Evolutionary conservation across 2,329 filamentous ascomycete species (phyloP).

Genomic region (Fusarium albidum): DNA sequence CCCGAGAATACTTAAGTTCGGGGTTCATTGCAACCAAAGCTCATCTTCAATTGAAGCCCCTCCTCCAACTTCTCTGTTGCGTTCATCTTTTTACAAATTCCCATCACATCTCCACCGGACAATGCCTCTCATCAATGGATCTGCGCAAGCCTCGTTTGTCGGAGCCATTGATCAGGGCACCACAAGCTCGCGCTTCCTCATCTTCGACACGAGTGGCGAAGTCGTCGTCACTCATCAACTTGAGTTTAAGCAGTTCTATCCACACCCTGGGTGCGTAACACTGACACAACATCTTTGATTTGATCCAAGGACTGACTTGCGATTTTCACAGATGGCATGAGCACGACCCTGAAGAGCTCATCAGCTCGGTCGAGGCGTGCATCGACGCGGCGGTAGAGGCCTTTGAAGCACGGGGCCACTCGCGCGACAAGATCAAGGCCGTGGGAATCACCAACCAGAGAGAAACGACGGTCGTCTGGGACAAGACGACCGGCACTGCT

Average conservation of each 20-base stretch:
- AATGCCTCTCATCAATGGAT: constrained; percentile 45
- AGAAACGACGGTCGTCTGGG: constrained; percentile 84
- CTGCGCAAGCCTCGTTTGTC: constrained; percentile 59
- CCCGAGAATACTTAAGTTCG: constrained; percentile 28
- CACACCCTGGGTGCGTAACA: constrained; percentile 71
- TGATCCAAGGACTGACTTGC: background rate
- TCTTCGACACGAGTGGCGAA: constrained; percentile 75
- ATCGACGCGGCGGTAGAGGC: constrained; percentile 76
- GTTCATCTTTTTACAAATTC: constrained; percentile 34
- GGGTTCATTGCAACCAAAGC: constrained; percentile 13
- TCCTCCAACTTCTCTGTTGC: constrained; percentile 31
- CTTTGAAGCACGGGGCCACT: constrained; percentile 74
- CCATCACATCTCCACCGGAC: constrained; percentile 27
- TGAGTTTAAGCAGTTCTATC: constrained; percentile 79
- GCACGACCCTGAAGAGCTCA: constrained; percentile 79
- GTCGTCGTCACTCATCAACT: constrained; percentile 78
- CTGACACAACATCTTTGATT: background rate
- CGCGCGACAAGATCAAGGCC: constrained; percentile 72
- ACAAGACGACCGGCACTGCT: constrained; percentile 77
- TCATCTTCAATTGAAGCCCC: constrained; percentile 1
- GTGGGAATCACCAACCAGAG: constrained; percentile 86
- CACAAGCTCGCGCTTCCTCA: constrained; percentile 79
- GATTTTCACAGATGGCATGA: constrained; percentile 79
- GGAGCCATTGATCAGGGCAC: constrained; percentile 84
- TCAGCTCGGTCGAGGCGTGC: constrained; percentile 76